A percentile compares a stretch with the other conserved stretches of the same genome.
Evolutionary conservation across 257 asterid genomes (phyloP).

Genomic region (Vinca minor): DNA sequence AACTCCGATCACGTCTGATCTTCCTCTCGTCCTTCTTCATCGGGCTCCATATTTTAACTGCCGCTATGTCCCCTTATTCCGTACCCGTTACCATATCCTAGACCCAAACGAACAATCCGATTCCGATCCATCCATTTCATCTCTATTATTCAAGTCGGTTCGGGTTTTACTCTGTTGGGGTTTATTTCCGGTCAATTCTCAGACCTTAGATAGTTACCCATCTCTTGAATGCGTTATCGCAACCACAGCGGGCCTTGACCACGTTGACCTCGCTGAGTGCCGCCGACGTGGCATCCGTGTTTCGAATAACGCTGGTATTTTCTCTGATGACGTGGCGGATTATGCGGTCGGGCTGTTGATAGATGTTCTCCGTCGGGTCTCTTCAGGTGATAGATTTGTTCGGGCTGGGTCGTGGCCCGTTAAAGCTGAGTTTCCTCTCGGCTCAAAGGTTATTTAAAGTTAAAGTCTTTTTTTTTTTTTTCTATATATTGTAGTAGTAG

Average conservation of each 20-base stretch:
- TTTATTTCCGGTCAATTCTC: conserved; percentile 30
- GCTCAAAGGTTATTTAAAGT: conserved; percentile 38
- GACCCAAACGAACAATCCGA: conserved; percentile 29
- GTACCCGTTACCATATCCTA: conserved; percentile 31
- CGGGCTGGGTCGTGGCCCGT: conserved; percentile 47
- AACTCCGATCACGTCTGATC: conserved; percentile 15
- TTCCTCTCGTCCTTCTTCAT: conserved; percentile 38
- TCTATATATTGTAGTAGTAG: too few species aligned
- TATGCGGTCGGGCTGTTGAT: conserved; percentile 45
- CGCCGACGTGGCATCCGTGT: conserved; percentile 50
- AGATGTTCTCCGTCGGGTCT: conserved; percentile 50
- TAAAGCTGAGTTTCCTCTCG: conserved; percentile 22
- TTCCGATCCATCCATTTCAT: conserved; percentile 19
- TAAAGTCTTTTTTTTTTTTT: not conserved
- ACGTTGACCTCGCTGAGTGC: conserved; percentile 48
- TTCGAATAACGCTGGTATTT: conserved; percentile 34
- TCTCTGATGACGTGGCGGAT: conserved; percentile 62
- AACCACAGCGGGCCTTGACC: conserved; percentile 45
- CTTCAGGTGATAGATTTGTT: conserved; percentile 45
- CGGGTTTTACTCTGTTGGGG: conserved; percentile 38
- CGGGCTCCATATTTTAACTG: conserved; percentile 16
- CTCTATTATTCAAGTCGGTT: conserved; percentile 33
- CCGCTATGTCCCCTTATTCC: conserved; percentile 12
- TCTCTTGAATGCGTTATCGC: conserved; percentile 44
- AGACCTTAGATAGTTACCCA: conserved; percentile 37